These are phyloP conservation scores for Fraxinus sp. DNA, from an alignment of 305 asterid species.

Conservation along the genomic window DNA sequence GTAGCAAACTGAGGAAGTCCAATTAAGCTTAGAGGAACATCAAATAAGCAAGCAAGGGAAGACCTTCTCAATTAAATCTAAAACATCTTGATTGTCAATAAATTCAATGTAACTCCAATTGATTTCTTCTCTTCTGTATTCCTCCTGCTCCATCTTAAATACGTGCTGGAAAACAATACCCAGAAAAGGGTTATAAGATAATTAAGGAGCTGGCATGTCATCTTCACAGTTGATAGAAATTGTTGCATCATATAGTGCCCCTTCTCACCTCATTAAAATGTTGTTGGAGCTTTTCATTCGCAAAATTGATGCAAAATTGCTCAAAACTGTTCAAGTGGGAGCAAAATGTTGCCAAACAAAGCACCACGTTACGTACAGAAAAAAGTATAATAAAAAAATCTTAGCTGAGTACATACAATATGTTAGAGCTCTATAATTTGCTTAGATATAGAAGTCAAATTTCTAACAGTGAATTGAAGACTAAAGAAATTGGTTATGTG, in stretches of 20 bases:
- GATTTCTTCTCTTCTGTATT: constrained; percentile 83
- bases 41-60: constrained; percentile 26
- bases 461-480: neutral
- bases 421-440: neutral
- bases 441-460: neutral
- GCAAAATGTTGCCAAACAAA: constrained; percentile 24
- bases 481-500: neutral
- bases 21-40: constrained; percentile 11
- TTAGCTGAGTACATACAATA: neutral
- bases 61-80: constrained; percentile 97
- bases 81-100: constrained; percentile 98
- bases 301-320: constrained; percentile 98
- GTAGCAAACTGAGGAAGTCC: neutral
- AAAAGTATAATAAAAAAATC: neutral
- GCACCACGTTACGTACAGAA: neutral
- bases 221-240: constrained; percentile 26
- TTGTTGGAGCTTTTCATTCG: constrained; percentile 99
- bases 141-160: constrained; percentile 99
- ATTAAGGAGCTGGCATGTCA: constrained; percentile 19
- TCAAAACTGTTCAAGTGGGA: constrained; percentile 67
- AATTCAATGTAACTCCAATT: constrained; percentile 98
- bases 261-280: constrained; percentile 91
- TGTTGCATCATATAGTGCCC: constrained; percentile 24
- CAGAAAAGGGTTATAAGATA: constrained; percentile 18
- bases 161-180: constrained; percentile 72